Conservation (phyloP, 2,329 filamentous ascomycete species). For the Cladobotryum mycophilum region DNA sequence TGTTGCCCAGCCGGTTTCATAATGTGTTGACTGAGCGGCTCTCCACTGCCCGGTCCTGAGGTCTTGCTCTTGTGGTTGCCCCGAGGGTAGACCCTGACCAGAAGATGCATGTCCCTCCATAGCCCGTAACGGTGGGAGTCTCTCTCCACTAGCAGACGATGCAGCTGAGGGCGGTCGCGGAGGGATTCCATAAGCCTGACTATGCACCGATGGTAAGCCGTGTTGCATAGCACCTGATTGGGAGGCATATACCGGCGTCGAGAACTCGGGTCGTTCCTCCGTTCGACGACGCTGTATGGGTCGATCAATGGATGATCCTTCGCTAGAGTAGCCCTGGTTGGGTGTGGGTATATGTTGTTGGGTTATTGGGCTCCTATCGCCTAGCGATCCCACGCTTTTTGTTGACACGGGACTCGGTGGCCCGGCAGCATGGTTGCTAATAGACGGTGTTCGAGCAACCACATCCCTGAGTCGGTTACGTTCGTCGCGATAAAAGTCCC, state of each 20-base stretch:
- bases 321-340: conserved; percentile 32
- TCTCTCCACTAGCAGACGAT: conserved; percentile 34
- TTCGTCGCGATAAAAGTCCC: conserved; percentile 68
- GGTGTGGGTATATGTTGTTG: conserved; percentile 23
- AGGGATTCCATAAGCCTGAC: conserved; percentile 30
- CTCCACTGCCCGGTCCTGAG: conserved; percentile 32
- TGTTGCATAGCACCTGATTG: conserved; percentile 27
- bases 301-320: conserved; percentile 39
- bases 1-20: conserved; percentile 34
- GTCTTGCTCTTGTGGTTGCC: conserved; percentile 29
- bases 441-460: conserved; percentile 52
- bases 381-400: conserved; percentile 29
- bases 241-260: conserved; percentile 34
- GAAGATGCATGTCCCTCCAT: conserved; percentile 33
- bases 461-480: conserved; percentile 66
- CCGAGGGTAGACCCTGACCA: conserved; percentile 16
- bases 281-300: conserved; percentile 42
- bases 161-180: conserved; percentile 33
- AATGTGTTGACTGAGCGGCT: conserved; percentile 23
- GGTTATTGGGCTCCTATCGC: conserved; percentile 31
- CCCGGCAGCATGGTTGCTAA: conserved; percentile 46
- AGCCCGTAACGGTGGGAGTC: conserved; percentile 42
- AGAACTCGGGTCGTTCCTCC: conserved; percentile 40
- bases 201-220: conserved; percentile 36
- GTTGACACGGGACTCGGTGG: conserved; percentile 44